phyloP scores from a whole-genome alignment of 1,139 yeast genomes.

The Yamadazyma diospyri region DNA sequence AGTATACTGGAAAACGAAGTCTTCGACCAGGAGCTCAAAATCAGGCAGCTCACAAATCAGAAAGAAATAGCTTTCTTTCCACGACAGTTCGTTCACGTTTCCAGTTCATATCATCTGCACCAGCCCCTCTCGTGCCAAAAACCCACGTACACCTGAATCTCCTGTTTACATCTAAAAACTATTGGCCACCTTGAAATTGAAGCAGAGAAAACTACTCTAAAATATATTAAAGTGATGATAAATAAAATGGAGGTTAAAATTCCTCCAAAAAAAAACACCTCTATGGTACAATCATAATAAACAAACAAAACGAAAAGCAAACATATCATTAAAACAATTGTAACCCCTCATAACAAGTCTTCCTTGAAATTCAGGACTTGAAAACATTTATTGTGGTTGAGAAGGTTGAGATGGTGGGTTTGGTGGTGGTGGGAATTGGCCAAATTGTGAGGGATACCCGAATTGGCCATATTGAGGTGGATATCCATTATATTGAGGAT shows the following conservation, averaged over 20 bases:
- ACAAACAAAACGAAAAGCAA: constrained; percentile 4
- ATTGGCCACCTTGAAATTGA: too few relatives aligned
- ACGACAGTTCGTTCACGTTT: too few relatives aligned
- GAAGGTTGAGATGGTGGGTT: constrained; percentile 6
- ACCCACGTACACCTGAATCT: too few relatives aligned
- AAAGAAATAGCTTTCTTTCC: too few relatives aligned
- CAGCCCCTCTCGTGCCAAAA: too few relatives aligned
- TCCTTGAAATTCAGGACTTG: background rate
- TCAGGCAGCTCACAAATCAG: too few relatives aligned
- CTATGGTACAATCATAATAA: constrained; percentile 6
- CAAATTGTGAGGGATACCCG: constrained; percentile 22
- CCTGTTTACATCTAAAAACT: too few relatives aligned
- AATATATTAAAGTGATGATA: constrained; percentile 1
- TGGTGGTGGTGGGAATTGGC: constrained; percentile 9
- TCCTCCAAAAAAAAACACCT: constrained; percentile 7
- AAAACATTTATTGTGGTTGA: constrained; percentile 8
- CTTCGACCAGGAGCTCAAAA: too few relatives aligned
- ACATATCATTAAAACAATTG: background rate
- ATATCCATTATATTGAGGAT: constrained; percentile 24
- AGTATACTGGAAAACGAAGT: too few relatives aligned
- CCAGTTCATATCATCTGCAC: too few relatives aligned
- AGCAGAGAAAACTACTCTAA: background rate
- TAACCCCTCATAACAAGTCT: background rate
- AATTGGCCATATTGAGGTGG: constrained; percentile 22
- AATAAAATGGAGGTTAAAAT: constrained; percentile 6